Evolutionary conservation across 805 yeast species (phyloP).

Genomic region (Cyberlindnera veronae): DNA sequence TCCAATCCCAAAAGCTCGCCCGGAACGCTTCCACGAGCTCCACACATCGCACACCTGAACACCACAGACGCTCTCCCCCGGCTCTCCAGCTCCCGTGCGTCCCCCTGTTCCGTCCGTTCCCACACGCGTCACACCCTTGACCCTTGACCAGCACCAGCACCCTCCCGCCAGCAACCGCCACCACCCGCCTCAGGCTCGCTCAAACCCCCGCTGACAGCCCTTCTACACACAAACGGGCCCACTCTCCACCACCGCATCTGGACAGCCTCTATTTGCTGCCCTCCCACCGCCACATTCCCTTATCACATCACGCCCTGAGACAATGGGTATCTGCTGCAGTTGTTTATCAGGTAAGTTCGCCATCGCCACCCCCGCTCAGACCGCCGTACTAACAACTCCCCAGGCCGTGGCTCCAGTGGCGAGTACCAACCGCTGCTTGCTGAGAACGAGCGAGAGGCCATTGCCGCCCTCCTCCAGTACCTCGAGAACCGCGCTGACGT

Average conservation of each 20-base stretch:
- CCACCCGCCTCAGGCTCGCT: neutral
- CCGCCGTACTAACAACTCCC: conserved; percentile 8
- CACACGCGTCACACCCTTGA: neutral
- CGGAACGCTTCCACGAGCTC: too few relatives aligned
- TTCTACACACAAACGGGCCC: neutral
- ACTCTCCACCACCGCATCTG: neutral
- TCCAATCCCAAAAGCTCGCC: too few relatives aligned
- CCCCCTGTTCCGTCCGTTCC: too few relatives aligned
- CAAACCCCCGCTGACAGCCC: neutral
- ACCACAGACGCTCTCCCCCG: too few relatives aligned
- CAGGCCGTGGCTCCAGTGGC: conserved; percentile 11
- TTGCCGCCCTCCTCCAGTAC: conserved; percentile 81
- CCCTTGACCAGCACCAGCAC: neutral
- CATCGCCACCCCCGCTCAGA: neutral
- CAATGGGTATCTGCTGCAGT: conserved; percentile 25
- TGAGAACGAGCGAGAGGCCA: conserved; percentile 96
- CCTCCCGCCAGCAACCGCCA: neutral
- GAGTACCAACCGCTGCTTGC: conserved; percentile 80
- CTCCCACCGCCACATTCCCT: conserved; percentile 6
- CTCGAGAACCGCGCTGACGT: conserved; percentile 84
- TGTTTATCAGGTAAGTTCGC: conserved; percentile 16
- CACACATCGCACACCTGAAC: too few relatives aligned
- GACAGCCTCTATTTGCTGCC: too few relatives aligned
- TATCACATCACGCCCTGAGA: neutral
- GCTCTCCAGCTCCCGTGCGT: neutral